Conservation (phyloP, 2,329 filamentous ascomycete species). For the Aspergillus glaucus region DNA sequence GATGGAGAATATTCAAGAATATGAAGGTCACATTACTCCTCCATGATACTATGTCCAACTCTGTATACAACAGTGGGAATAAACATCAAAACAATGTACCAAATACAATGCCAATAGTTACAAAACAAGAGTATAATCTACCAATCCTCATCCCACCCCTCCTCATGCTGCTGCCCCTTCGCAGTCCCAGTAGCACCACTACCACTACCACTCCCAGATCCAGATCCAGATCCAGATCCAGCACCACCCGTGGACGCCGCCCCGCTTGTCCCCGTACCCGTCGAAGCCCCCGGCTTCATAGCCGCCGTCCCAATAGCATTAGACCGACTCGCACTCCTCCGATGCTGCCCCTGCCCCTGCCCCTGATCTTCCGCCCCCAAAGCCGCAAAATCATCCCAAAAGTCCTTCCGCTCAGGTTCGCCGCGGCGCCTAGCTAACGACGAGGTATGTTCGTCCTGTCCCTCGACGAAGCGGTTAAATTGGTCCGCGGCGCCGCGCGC, state of each 20-base stretch:
- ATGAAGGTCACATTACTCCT: too few relatives aligned
- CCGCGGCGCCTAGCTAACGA: conserved; percentile 33
- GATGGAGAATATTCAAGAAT: too few relatives aligned
- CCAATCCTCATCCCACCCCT: conserved; percentile 50
- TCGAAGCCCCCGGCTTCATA: conserved; percentile 41
- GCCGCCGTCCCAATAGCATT: conserved; percentile 58
- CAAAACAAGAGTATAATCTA: conserved; percentile 15
- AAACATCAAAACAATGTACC: background rate
- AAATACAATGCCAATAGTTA: background rate
- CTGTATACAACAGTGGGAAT: too few relatives aligned
- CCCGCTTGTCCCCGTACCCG: conserved; percentile 8
- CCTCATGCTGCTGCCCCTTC: conserved; percentile 36
- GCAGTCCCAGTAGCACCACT: conserved; percentile 1
- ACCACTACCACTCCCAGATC: background rate
- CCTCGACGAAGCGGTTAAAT: conserved; percentile 84
- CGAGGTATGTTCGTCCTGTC: conserved; percentile 46
- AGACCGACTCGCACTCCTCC: conserved; percentile 30
- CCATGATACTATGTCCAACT: too few relatives aligned
- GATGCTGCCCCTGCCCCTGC: conserved; percentile 12
- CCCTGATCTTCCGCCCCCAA: conserved; percentile 42
- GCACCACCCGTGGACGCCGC: conserved; percentile 1
- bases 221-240: background rate
- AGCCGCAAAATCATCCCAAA: conserved; percentile 86
- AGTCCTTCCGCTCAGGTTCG: conserved; percentile 67
- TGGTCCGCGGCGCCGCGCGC: conserved; percentile 70